Conservation (phyloP, 306 rosid genomes). For the Cicer arietinum region DNA sequence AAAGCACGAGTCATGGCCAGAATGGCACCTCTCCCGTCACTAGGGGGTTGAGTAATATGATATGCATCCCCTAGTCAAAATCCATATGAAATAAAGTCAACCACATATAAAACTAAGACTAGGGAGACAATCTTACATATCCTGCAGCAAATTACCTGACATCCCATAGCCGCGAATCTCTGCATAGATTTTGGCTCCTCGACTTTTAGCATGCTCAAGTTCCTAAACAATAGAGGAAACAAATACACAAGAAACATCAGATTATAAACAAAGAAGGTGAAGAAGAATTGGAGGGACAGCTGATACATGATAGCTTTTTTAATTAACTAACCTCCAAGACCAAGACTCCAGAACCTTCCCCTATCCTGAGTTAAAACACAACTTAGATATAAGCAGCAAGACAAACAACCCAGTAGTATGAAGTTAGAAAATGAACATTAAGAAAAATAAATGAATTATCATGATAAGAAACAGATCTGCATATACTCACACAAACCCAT, state of each 20-base stretch:
- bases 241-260: slow-evolving; percentile 32
- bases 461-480: slow-evolving; percentile 31
- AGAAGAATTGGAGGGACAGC: slow-evolving; percentile 18
- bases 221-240: slow-evolving; percentile 61
- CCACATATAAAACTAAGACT: slow-evolving; percentile 19
- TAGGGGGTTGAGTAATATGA: slow-evolving; percentile 93
- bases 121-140: slow-evolving; percentile 34
- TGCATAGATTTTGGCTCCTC: slow-evolving; percentile 89
- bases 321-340: slow-evolving; percentile 77
- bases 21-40: slow-evolving; percentile 91
- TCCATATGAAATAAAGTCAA: slow-evolving; percentile 42
- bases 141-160: slow-evolving; percentile 65
- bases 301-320: slow-evolving; percentile 22
- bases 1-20: slow-evolving; percentile 88
- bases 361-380: slow-evolving; percentile 66
- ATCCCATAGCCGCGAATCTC: slow-evolving; percentile 96
- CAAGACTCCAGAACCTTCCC: slow-evolving; percentile 92
- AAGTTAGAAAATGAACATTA: slow-evolving; percentile 17
- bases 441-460: slow-evolving; percentile 25
- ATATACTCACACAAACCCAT: slow-evolving; percentile 89
- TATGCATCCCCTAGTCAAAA: slow-evolving; percentile 77
- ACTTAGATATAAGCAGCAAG: slow-evolving; percentile 45
- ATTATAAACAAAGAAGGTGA: slow-evolving; percentile 32
- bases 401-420: slow-evolving; percentile 24
- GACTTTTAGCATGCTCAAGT: slow-evolving; percentile 80